Percentiles rank a stretch among this genome's conserved stretches.
Conservation (phyloP, 1,284 basidiomycete genomes). For the Irpex rosettiformis region DNA sequence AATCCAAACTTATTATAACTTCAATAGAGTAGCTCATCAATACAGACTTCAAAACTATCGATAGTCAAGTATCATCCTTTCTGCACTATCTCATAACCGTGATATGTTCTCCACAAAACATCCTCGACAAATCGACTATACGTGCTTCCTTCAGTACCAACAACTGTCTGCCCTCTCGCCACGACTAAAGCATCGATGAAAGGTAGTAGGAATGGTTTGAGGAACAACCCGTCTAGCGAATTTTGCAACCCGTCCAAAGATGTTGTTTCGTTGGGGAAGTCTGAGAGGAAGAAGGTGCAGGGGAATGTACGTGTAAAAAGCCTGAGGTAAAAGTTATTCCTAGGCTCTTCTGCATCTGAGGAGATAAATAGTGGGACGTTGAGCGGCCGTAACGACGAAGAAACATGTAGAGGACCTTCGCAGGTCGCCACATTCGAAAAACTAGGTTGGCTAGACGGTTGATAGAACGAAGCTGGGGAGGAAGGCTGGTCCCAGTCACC, state of each 20-base stretch:
- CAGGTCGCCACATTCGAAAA: conserved; percentile 25
- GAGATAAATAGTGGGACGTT: conserved; percentile 70
- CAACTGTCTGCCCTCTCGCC: conserved; percentile 50
- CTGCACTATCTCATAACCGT: conserved; percentile 48
- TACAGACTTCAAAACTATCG: neutral
- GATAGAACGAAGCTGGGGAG: too few relatives aligned
- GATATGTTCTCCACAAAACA: conserved; percentile 61
- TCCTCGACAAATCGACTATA: conserved; percentile 69
- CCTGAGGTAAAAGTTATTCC: conserved; percentile 40
- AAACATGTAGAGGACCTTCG: conserved; percentile 30
- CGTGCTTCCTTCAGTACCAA: conserved; percentile 69
- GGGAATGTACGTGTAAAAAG: conserved; percentile 61
- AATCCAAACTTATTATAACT: too few relatives aligned
- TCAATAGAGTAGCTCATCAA: too few relatives aligned
- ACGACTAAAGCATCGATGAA: conserved; percentile 71
- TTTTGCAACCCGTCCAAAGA: conserved; percentile 43
- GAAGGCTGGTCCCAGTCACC: conserved; percentile 22
- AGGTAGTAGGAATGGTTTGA: conserved; percentile 52
- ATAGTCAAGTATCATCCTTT: conserved; percentile 33
- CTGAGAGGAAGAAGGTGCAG: conserved; percentile 61
- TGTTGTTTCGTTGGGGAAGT: conserved; percentile 40
- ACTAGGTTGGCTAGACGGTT: conserved; percentile 8
- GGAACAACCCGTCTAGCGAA: conserved; percentile 46
- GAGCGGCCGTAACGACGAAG: conserved; percentile 35
- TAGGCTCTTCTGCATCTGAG: conserved; percentile 56